These are phyloP conservation scores for Diphasiastrum complanatum DNA, from an alignment of 83 land plant genomes.

Conservation along the genomic window DNA sequence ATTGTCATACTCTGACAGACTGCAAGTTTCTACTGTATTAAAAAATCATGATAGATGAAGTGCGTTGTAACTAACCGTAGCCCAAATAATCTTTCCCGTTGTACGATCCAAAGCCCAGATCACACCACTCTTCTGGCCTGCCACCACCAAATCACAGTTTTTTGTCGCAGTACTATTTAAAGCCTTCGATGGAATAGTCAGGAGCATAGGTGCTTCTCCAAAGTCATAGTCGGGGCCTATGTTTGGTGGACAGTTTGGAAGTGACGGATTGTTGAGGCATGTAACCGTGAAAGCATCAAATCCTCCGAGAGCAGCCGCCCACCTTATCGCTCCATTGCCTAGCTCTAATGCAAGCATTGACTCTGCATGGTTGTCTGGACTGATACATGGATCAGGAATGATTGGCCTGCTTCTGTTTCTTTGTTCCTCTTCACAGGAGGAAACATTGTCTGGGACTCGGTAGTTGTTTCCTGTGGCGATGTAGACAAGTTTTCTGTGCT, in stretches of 20 bases:
- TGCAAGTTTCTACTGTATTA: not conserved
- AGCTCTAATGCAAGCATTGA: slow-evolving; percentile 6
- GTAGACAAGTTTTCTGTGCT: slow-evolving; percentile 9
- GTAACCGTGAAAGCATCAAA: not conserved
- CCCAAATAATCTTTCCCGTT: slow-evolving; percentile 9
- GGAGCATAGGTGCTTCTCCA: slow-evolving; percentile 21
- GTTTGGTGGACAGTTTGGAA: slow-evolving; percentile 10
- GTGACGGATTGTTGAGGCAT: not conserved
- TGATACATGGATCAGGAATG: not conserved
- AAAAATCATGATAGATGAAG: not conserved
- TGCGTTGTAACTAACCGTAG: slow-evolving; percentile 1
- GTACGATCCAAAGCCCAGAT: slow-evolving; percentile 11
- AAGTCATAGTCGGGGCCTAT: slow-evolving; percentile 23
- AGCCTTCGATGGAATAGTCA: not conserved
- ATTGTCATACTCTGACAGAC: not conserved
- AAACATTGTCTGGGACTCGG: no score
- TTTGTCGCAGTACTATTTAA: not conserved
- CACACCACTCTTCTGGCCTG: slow-evolving; percentile 19
- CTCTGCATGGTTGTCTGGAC: not conserved
- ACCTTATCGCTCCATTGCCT: slow-evolving; percentile 8
- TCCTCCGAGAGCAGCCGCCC: slow-evolving; percentile 6
- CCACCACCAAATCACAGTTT: not conserved
- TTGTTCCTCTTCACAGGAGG: not conserved
- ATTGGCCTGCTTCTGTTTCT: not conserved
- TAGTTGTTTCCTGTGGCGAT: slow-evolving; percentile 20